Percentiles rank a stretch among this genome's conserved stretches.
Conservation (phyloP, 768 basidiomycete genomes). For the Lanmaoa pseudosensibilis region DNA sequence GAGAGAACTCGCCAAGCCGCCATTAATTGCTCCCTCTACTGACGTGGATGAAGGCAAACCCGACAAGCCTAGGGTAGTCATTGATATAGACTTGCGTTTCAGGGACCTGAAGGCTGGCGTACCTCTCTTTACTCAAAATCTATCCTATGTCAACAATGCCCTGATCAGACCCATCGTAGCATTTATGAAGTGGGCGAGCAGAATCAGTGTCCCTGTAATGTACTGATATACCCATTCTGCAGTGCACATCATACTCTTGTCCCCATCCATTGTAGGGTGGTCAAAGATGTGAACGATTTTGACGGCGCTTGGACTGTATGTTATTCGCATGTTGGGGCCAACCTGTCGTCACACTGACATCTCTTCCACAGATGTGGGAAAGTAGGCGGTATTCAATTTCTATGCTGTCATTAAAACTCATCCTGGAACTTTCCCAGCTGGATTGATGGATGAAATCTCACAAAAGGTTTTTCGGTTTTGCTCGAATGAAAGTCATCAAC, state of each 20-base stretch:
- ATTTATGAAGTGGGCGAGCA: slow-evolving; percentile 84
- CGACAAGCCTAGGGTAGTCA: slow-evolving; percentile 54
- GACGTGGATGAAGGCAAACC: slow-evolving; percentile 29
- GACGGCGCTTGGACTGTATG: slow-evolving; percentile 96
- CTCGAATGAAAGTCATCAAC: not conserved
- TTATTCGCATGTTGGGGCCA: slow-evolving; percentile 9
- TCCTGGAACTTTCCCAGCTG: slow-evolving; percentile 53
- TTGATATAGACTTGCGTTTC: slow-evolving; percentile 94
- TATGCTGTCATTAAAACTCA: not conserved
- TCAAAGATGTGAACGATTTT: slow-evolving; percentile 82
- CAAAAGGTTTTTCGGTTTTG: slow-evolving; percentile 54
- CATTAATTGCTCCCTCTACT: slow-evolving; percentile 68
- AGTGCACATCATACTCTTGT: slow-evolving; percentile 93
- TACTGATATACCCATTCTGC: slow-evolving; percentile 8
- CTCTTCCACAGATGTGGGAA: slow-evolving; percentile 76
- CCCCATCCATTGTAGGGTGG: slow-evolving; percentile 88
- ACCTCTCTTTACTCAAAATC: slow-evolving; percentile 83
- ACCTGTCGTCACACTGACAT: slow-evolving; percentile 3
- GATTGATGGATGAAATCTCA: slow-evolving; percentile 88
- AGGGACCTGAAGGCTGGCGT: slow-evolving; percentile 94
- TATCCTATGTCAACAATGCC: slow-evolving; percentile 91
- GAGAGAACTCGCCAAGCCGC: slow-evolving; percentile 81
- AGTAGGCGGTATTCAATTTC: slow-evolving; percentile 48
- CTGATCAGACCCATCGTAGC: slow-evolving; percentile 94
- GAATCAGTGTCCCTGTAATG: not conserved